A percentile compares a stretch with the other conserved stretches of the same genome.
phyloP scores from a whole-genome alignment of 2,329 filamentous ascomycete genomes.

The Sporothrix globosa region DNA sequence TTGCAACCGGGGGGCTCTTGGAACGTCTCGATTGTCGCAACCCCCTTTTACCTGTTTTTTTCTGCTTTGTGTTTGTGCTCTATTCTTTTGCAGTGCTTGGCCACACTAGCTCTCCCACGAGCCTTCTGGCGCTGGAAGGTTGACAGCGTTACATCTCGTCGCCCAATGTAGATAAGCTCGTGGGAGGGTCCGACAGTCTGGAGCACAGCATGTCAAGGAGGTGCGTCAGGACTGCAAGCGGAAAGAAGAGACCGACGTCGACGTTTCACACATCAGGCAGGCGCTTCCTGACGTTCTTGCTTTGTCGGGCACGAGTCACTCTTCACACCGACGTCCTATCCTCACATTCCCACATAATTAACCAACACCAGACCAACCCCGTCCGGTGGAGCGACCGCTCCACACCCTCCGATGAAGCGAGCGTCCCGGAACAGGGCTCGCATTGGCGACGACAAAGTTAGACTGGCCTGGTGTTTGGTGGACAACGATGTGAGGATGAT shows the following conservation, averaged over 20 bases:
- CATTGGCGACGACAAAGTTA: constrained; percentile 12
- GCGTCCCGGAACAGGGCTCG: constrained; percentile 13
- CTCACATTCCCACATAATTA: neutral
- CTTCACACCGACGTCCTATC: neutral
- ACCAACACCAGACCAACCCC: neutral
- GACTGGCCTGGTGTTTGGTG: neutral
- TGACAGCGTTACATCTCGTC: constrained; percentile 15
- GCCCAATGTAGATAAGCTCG: neutral
- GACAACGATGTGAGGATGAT: constrained; percentile 10
- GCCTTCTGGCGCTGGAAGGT: neutral
- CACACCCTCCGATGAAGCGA: constrained; percentile 12
- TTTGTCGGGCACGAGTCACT: neutral
- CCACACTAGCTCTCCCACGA: neutral
- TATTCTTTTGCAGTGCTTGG: neutral
- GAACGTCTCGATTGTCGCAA: constrained; percentile 15
- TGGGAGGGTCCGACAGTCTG: constrained; percentile 31
- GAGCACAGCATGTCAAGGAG: constrained; percentile 24
- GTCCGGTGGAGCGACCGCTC: neutral
- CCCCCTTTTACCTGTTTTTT: constrained; percentile 4
- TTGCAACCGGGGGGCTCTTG: neutral
- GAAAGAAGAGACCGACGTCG: neutral
- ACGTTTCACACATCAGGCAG: neutral
- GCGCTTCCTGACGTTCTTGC: constrained; percentile 7
- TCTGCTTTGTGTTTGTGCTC: too few relatives aligned
- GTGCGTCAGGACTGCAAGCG: constrained; percentile 30